These are phyloP conservation scores for Alloteropsis semialata DNA, from an alignment of 176 grass and related monocot species.

Conservation along the genomic window DNA sequence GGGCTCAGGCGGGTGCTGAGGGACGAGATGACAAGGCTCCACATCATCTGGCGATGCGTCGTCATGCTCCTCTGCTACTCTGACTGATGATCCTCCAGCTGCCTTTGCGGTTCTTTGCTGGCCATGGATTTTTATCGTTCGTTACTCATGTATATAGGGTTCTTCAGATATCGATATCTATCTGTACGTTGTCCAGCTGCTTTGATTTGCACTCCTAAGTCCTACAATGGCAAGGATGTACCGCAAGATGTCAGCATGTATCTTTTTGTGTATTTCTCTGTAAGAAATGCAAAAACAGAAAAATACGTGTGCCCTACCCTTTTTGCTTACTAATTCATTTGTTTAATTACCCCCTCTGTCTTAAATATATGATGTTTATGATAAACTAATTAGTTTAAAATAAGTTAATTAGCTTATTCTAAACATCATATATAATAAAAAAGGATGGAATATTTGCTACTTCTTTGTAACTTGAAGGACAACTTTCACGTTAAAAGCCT, in stretches of 20 bases:
- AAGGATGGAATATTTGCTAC: too few relatives aligned
- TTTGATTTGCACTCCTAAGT: conserved; percentile 19
- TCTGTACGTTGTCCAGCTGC: neutral
- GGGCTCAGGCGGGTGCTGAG: conserved; percentile 41
- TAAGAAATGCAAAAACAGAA: neutral
- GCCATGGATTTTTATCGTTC: neutral
- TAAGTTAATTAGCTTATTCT: too few relatives aligned
- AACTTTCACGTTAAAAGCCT: too few relatives aligned
- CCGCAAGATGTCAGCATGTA: neutral
- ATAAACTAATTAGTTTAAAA: too few relatives aligned
- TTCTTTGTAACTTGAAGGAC: too few relatives aligned
- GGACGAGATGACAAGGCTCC: conserved; percentile 52
- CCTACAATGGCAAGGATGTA: conserved; percentile 39
- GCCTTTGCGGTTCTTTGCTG: conserved; percentile 1
- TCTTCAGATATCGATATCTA: neutral
- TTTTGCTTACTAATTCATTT: neutral
- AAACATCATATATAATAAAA: too few relatives aligned
- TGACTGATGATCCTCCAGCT: conserved; percentile 22
- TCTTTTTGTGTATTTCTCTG: neutral
- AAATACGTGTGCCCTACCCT: neutral
- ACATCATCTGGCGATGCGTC: conserved; percentile 51
- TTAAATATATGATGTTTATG: too few relatives aligned
- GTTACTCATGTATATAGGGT: conserved; percentile 30
- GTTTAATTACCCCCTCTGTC: too few relatives aligned
- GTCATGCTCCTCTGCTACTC: conserved; percentile 61